Evolutionary conservation across 257 asterid genomes (phyloP).

Genomic region (Forsythia suspensa): DNA sequence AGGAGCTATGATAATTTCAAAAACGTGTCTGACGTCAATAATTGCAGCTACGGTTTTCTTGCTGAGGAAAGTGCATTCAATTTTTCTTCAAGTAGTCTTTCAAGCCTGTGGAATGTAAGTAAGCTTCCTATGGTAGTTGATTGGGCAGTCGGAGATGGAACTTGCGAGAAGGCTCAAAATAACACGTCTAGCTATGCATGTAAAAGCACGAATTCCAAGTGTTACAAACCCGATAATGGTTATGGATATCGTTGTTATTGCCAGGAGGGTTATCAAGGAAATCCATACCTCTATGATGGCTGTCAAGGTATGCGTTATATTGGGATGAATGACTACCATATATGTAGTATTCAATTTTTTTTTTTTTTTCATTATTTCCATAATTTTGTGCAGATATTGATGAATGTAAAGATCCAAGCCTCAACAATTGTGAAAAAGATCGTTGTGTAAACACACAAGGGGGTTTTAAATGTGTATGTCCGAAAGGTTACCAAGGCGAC

Average conservation of each 20-base stretch:
- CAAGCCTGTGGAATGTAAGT: neutral
- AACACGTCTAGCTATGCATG: constrained; percentile 34
- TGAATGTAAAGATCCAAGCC: neutral
- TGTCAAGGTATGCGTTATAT: constrained; percentile 31
- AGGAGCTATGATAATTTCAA: neutral
- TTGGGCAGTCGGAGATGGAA: constrained; percentile 37
- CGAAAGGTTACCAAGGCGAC: constrained; percentile 28
- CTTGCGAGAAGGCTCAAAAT: constrained; percentile 26
- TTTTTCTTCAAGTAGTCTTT: constrained; percentile 8
- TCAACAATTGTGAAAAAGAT: constrained; percentile 12
- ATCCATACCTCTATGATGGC: constrained; percentile 37
- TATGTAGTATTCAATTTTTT: too few relatives aligned
- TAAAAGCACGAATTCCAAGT: constrained; percentile 14
- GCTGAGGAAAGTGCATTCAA: constrained; percentile 15
- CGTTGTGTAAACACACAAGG: constrained; percentile 23
- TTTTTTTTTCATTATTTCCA: too few relatives aligned
- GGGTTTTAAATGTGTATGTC: constrained; percentile 16
- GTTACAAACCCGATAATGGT: constrained; percentile 9
- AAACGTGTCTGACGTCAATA: neutral
- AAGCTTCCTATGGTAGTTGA: constrained; percentile 38
- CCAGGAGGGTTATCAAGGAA: constrained; percentile 36
- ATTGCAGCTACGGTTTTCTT: constrained; percentile 35
- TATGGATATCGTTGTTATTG: constrained; percentile 47
- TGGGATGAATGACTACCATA: neutral
- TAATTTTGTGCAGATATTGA: too few relatives aligned